Percentiles rank a stretch among this genome's conserved stretches.
Conservation (phyloP, 148 eudicot species). For the Chenopodium formosanum region DNA sequence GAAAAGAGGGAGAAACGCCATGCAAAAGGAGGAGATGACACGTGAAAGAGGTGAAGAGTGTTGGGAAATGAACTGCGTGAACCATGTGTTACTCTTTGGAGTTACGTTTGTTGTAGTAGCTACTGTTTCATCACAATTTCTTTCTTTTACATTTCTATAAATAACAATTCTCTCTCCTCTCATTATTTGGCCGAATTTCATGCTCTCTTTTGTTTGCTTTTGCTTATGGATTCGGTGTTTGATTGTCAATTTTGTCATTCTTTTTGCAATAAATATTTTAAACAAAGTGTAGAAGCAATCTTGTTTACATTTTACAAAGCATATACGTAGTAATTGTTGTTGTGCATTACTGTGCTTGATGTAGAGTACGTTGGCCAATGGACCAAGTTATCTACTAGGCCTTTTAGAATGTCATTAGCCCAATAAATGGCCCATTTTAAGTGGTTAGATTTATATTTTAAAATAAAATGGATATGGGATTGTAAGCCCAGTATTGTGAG, state of each 20-base stretch:
- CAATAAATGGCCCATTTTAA: too few species aligned
- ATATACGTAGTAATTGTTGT: neutral
- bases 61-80: neutral
- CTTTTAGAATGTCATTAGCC: neutral
- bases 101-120: neutral
- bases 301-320: neutral
- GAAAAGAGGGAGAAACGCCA: slow-evolving; percentile 23
- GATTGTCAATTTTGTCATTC: neutral
- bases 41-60: slow-evolving; percentile 28
- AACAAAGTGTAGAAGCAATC: too few species aligned
- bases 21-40: slow-evolving; percentile 35
- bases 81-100: slow-evolving; percentile 10
- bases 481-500: too few species aligned
- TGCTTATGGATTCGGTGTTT: neutral
- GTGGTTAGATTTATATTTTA: neutral
- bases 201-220: slow-evolving; percentile 11
- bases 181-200: neutral
- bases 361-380: neutral
- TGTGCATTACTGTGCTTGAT: neutral
- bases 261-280: too few species aligned
- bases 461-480: too few species aligned
- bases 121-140: neutral
- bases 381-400: neutral
- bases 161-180: neutral
- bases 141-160: neutral